These are phyloP conservation scores for Auricularia sp. DNA, from an alignment of 768 basidiomycete genomes.

Conservation along the genomic window DNA sequence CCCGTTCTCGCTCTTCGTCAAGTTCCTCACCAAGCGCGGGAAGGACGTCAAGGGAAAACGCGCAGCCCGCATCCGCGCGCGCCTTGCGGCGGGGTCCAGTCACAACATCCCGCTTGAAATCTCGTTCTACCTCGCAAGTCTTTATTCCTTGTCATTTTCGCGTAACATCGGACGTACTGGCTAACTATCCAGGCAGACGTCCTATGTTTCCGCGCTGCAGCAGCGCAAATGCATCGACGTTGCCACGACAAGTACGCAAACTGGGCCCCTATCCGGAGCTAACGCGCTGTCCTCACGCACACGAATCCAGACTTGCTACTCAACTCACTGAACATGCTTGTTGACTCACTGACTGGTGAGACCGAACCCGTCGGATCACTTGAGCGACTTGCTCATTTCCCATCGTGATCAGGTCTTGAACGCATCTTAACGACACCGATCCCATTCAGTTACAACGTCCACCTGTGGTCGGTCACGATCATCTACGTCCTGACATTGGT, in stretches of 20 bases:
- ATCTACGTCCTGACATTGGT: slow-evolving; percentile 56
- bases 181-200: slow-evolving; percentile 38
- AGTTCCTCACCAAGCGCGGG: slow-evolving; percentile 36
- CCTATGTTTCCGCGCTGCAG: slow-evolving; percentile 55
- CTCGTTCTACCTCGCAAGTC: slow-evolving; percentile 52
- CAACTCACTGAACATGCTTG: slow-evolving; percentile 29
- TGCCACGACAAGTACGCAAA: slow-evolving; percentile 46
- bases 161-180: slow-evolving; percentile 3
- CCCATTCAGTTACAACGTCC: slow-evolving; percentile 62
- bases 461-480: slow-evolving; percentile 56
- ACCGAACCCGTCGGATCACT: neutral
- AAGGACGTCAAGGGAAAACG: slow-evolving; percentile 51
- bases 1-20: slow-evolving; percentile 54
- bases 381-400: neutral
- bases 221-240: slow-evolving; percentile 45
- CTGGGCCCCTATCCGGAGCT: neutral
- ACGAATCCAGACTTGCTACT: slow-evolving; percentile 28
- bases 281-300: too few relatives aligned
- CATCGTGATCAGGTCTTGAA: slow-evolving; percentile 45
- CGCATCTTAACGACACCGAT: slow-evolving; percentile 68
- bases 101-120: slow-evolving; percentile 65
- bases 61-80: slow-evolving; percentile 45
- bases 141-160: neutral
- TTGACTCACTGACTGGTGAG: neutral
- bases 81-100: slow-evolving; percentile 32